phyloP scores from a whole-genome alignment of 495 filamentous ascomycete species.

The Hypoxylon trugodes region DNA sequence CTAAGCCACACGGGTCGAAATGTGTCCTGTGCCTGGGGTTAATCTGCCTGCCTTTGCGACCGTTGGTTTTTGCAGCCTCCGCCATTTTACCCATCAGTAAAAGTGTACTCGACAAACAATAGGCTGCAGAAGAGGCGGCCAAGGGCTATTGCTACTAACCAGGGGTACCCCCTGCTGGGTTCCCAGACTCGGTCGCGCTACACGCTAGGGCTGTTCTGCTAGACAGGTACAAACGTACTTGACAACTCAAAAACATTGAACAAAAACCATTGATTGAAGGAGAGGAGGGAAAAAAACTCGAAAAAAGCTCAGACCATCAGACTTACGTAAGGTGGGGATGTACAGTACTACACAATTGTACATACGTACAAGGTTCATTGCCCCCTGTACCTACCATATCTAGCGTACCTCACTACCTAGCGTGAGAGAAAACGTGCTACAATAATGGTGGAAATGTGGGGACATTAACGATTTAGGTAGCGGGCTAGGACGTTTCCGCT shows the following conservation, averaged over 20 bases:
- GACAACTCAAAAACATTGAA: not conserved
- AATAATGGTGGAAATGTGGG: too few relatives aligned
- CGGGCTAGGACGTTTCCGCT: slow-evolving; percentile 11
- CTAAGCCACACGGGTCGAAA: slow-evolving; percentile 32
- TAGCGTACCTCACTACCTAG: too few relatives aligned
- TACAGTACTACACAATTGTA: not conserved
- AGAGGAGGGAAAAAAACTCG: too few relatives aligned
- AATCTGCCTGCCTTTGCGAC: not conserved
- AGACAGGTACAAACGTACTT: too few relatives aligned
- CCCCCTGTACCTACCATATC: not conserved
- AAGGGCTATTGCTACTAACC: not conserved
- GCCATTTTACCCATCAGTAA: slow-evolving; percentile 26
- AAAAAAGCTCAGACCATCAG: slow-evolving; percentile 16
- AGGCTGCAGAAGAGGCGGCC: slow-evolving; percentile 18
- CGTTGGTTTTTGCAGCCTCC: slow-evolving; percentile 33
- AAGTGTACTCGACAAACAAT: not conserved
- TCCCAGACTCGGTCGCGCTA: slow-evolving; percentile 29
- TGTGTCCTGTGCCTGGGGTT: slow-evolving; percentile 8
- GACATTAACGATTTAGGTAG: slow-evolving; percentile 9
- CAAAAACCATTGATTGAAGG: too few relatives aligned
- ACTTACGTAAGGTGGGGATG: slow-evolving; percentile 26
- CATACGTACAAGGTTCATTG: not conserved
- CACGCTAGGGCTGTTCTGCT: slow-evolving; percentile 33
- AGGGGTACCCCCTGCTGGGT: slow-evolving; percentile 9
- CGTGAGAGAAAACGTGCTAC: too few relatives aligned